Evolutionary conservation across 441 rosid genomes (phyloP).

Genomic region (Syzygium malaccense): DNA sequence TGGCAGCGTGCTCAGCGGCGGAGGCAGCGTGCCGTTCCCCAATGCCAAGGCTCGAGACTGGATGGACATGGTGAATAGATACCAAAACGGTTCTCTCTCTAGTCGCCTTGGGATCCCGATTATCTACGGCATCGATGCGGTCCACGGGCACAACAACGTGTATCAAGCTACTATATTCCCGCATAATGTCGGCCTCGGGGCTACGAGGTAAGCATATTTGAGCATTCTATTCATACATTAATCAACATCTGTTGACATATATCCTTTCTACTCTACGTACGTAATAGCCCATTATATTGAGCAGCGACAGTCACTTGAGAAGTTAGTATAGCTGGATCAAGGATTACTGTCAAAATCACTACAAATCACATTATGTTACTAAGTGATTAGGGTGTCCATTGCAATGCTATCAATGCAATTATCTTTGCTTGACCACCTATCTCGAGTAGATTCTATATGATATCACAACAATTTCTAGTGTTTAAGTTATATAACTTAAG

Average conservation of each 20-base stretch:
- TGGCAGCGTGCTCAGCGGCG: conserved; percentile 55
- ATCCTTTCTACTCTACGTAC: background rate
- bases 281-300: background rate
- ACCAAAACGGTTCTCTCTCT: conserved; percentile 50
- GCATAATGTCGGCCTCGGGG: conserved; percentile 67
- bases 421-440: background rate
- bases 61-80: conserved; percentile 42
- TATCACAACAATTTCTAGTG: background rate
- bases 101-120: conserved; percentile 66
- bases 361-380: background rate
- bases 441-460: background rate
- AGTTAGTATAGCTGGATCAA: background rate
- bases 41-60: conserved; percentile 45
- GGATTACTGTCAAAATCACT: background rate
- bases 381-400: background rate
- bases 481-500: background rate
- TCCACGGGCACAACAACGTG: conserved; percentile 10
- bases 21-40: conserved; percentile 54
- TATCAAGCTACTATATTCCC: conserved; percentile 38
- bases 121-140: conserved; percentile 20
- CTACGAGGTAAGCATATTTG: conserved; percentile 36
- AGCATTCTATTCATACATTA: background rate
- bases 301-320: background rate
- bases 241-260: background rate
- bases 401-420: background rate